Evolutionary conservation across 108 stramenopile species (phyloP), one percentile per base, ranked within the genome.

Genomic region (Mediolabrus comicus): DNA sequence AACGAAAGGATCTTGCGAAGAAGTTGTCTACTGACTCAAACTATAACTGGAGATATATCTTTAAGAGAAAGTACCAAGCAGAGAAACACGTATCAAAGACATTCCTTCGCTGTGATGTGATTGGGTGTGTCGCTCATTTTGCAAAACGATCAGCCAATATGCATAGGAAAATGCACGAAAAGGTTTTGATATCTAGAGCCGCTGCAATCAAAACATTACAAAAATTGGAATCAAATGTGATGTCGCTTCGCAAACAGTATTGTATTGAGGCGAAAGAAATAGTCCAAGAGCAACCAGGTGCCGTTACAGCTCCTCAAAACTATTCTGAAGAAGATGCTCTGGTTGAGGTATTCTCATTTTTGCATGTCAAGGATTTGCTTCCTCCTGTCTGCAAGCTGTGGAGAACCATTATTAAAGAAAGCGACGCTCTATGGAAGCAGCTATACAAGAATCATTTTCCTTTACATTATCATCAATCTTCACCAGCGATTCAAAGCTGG

Each of bases 381-480:
- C 25, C 30, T n/a, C 65, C 67, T 17, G 51, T 72, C 2, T 79
- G 78, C 54, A 79, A 79, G 56, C 32, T 79, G 36, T 79, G 78
- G 78, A 72, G 51, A 0, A 51, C 62, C 9, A 33, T 57, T 57
- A 2, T 77, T 12, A 39, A 49, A 6, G 33, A 39, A 30, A 67
- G 46, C 30, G 53, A 72, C 32, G 9, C 11, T 22, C 31, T 79
- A 13, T 79, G 78, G 78, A 24, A 68, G 25, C 12, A 38, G 17
- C 67, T 79, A 6, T 79, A 72, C 53, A 12, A n/a, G 7, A 25
- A 51, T 27, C 66, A 72, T 59, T 79, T 79, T 64, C 66, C 67
- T 39, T 59, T 16, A 55, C 67, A 59, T n/a, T n/a, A n/a, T n/a
- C n/a, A n/a, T 30, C 22, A 53, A 8, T 24, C 28, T 62, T 38